phyloP scores from a whole-genome alignment of 2,329 filamentous ascomycete genomes.

The Pleurostoma richardsiae region DNA sequence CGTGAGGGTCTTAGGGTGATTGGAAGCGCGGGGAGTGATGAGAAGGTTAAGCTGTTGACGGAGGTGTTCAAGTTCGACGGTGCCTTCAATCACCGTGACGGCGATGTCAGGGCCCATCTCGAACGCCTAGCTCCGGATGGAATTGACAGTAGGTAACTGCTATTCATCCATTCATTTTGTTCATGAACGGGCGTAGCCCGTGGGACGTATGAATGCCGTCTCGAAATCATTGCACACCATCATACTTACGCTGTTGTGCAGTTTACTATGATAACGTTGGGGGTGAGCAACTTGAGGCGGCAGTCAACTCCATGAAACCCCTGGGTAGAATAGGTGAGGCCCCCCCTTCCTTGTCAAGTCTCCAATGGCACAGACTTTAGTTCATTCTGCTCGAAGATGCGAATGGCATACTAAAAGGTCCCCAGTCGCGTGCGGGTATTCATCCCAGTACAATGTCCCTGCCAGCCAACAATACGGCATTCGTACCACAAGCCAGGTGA shows the following conservation, averaged over 20 bases:
- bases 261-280: neutral
- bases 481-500: conserved; percentile 54
- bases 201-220: no score
- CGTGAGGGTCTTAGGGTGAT: conserved; percentile 45
- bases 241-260: neutral
- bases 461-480: conserved; percentile 52
- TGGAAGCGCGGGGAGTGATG: conserved; percentile 46
- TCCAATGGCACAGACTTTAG: neutral
- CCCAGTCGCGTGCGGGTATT: conserved; percentile 54
- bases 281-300: neutral
- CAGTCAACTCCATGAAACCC: neutral
- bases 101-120: neutral
- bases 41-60: conserved; percentile 49
- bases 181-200: no score
- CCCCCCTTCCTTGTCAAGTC: neutral
- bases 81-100: neutral
- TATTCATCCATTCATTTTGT: neutral
- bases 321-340: neutral
- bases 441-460: conserved; percentile 61
- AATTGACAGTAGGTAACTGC: neutral
- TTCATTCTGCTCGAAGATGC: neutral
- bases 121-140: neutral
- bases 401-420: no score
- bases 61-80: neutral
- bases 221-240: neutral